phyloP scores from a whole-genome alignment of 1,139 yeast species.

The Protomyces inouyei region DNA sequence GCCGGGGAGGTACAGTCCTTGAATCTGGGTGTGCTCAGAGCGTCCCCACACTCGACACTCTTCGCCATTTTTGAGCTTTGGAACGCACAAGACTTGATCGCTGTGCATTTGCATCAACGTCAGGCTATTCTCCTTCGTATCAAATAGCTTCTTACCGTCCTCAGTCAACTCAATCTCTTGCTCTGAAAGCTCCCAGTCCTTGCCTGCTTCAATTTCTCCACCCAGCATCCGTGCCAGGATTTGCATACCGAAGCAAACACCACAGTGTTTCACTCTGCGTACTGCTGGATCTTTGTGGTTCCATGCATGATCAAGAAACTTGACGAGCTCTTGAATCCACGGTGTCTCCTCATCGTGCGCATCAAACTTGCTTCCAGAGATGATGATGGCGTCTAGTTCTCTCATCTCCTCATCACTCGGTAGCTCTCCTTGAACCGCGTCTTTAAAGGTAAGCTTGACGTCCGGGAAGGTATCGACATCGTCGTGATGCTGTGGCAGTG shows the following conservation, averaged over 20 bases:
- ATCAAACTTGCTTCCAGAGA: slow-evolving; percentile 54
- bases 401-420: slow-evolving; percentile 36
- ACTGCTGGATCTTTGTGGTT: neutral
- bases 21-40: slow-evolving; percentile 54
- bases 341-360: slow-evolving; percentile 48
- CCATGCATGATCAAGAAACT: slow-evolving; percentile 30
- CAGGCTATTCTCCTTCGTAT: slow-evolving; percentile 36
- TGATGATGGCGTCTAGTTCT: slow-evolving; percentile 46
- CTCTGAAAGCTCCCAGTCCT: slow-evolving; percentile 73
- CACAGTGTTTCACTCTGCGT: slow-evolving; percentile 38
- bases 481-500: neutral
- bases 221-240: slow-evolving; percentile 64
- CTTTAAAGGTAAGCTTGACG: neutral
- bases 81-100: slow-evolving; percentile 56
- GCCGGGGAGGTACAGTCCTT: slow-evolving; percentile 54
- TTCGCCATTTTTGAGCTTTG: slow-evolving; percentile 39
- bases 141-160: slow-evolving; percentile 39
- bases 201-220: slow-evolving; percentile 53
- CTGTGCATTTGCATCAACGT: slow-evolving; percentile 60
- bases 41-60: slow-evolving; percentile 45
- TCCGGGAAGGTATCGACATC: neutral
- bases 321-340: slow-evolving; percentile 53
- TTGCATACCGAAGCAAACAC: slow-evolving; percentile 82
- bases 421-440: slow-evolving; percentile 5
- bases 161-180: slow-evolving; percentile 47